Percentiles rank a stretch among this genome's conserved stretches.
Conservation (phyloP, 225 moss, liverwort and hornwort species). For the Sphagnum contortum region DNA sequence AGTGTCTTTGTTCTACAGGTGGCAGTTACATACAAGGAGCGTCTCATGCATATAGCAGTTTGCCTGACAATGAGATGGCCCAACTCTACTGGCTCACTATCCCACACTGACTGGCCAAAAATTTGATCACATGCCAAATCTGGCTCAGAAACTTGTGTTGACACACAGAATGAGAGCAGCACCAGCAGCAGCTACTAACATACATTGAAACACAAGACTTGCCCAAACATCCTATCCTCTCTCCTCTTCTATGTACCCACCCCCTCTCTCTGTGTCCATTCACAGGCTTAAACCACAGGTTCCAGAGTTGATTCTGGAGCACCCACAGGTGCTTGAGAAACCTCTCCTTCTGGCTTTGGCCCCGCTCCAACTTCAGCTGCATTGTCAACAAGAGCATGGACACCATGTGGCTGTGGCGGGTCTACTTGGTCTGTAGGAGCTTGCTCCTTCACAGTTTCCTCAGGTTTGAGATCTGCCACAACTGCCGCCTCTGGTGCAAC, state of each 20-base stretch:
- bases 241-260: conserved; percentile 8
- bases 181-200: conserved; percentile 13
- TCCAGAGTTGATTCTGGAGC: conserved; percentile 19
- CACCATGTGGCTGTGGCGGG: conserved; percentile 41
- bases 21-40: conserved; percentile 35
- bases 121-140: conserved; percentile 23
- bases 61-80: conserved; percentile 6
- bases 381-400: conserved; percentile 51
- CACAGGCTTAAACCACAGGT: conserved; percentile 15
- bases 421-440: conserved; percentile 37
- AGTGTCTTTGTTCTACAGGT: conserved; percentile 24
- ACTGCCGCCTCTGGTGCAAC: conserved; percentile 4
- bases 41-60: conserved; percentile 11
- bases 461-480: conserved; percentile 11
- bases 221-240: conserved; percentile 26
- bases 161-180: conserved; percentile 14
- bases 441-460: conserved; percentile 4
- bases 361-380: conserved; percentile 24
- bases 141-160: conserved; percentile 22
- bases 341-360: conserved; percentile 36
- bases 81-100: conserved; percentile 13
- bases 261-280: conserved; percentile 11
- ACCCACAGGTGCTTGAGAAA: conserved; percentile 4
- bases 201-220: conserved; percentile 20
- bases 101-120: conserved; percentile 5